Conservation (phyloP, 805 yeast species). For the Ogataea ramenticola region DNA sequence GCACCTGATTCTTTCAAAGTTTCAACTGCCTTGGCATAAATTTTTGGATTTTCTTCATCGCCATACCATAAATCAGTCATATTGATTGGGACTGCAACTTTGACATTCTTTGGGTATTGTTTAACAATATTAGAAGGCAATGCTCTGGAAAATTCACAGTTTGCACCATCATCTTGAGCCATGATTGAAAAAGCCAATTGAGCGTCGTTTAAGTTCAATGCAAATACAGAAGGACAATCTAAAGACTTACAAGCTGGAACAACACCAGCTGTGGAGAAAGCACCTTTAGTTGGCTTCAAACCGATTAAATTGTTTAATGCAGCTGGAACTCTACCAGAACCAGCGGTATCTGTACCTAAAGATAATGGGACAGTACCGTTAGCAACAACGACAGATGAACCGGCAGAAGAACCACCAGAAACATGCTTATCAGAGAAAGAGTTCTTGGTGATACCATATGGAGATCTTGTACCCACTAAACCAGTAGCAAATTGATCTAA, state of each 20-base stretch:
- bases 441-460: conserved; percentile 84
- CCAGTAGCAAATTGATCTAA: conserved; percentile 98
- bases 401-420: conserved; percentile 93
- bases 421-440: conserved; percentile 74
- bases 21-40: conserved; percentile 58
- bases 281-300: conserved; percentile 87
- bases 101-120: conserved; percentile 51
- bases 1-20: conserved; percentile 48
- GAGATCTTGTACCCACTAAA: conserved; percentile 89
- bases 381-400: conserved; percentile 89
- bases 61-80: conserved; percentile 66
- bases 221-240: conserved; percentile 85
- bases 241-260: conserved; percentile 95
- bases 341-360: conserved; percentile 96
- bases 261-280: conserved; percentile 82
- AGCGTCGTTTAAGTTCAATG: conserved; percentile 75
- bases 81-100: conserved; percentile 68
- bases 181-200: conserved; percentile 65
- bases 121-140: conserved; percentile 61
- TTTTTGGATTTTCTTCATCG: conserved; percentile 66
- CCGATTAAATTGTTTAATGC: conserved; percentile 88
- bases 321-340: conserved; percentile 97
- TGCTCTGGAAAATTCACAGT: conserved; percentile 76
- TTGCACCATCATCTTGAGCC: conserved; percentile 59
- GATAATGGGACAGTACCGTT: conserved; percentile 85